Percentiles rank a stretch among this genome's conserved stretches.
Conservation (phyloP, 1,139 yeast genomes). For the Debaryomyces udenii region DNA sequence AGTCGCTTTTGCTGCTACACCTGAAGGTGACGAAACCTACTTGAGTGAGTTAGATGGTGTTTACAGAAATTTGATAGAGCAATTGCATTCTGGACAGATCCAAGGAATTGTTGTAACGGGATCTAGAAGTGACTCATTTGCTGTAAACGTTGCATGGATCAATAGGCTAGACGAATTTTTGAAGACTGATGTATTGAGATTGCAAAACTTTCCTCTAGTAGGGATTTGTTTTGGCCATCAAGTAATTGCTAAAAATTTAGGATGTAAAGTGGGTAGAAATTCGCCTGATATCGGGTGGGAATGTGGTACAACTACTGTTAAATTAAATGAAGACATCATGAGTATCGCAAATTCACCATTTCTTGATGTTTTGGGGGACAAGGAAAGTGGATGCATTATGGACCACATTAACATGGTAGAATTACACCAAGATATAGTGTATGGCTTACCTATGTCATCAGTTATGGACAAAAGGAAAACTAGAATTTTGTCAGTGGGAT, state of each 20-base stretch:
- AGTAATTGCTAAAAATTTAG: constrained; percentile 65
- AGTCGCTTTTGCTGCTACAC: constrained; percentile 40
- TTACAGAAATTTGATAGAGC: constrained; percentile 22
- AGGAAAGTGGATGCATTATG: constrained; percentile 19
- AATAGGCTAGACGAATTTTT: constrained; percentile 47
- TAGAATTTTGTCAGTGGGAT: constrained; percentile 49
- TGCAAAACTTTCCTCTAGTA: constrained; percentile 44
- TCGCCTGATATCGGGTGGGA: constrained; percentile 66
- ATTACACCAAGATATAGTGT: constrained; percentile 73
- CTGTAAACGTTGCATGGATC: constrained; percentile 55
- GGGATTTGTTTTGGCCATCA: constrained; percentile 93
- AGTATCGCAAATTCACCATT: constrained; percentile 36
- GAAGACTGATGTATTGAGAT: constrained; percentile 26
- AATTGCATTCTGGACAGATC: constrained; percentile 37
- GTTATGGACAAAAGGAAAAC: constrained; percentile 17
- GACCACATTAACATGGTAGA: constrained; percentile 49
- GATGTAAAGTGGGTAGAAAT: constrained; percentile 60
- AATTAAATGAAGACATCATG: constrained; percentile 44
- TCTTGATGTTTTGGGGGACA: constrained; percentile 24
- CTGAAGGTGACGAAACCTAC: constrained; percentile 32
- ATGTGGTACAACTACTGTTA: constrained; percentile 59
- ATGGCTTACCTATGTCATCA: constrained; percentile 43
- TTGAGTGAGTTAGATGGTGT: constrained; percentile 15
- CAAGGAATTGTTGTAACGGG: constrained; percentile 64
- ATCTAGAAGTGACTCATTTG: constrained; percentile 62